A percentile compares a stretch with the other conserved stretches of the same genome.
Evolutionary conservation across 768 basidiomycete genomes (phyloP).

Genomic region (Serendipita sp.): DNA sequence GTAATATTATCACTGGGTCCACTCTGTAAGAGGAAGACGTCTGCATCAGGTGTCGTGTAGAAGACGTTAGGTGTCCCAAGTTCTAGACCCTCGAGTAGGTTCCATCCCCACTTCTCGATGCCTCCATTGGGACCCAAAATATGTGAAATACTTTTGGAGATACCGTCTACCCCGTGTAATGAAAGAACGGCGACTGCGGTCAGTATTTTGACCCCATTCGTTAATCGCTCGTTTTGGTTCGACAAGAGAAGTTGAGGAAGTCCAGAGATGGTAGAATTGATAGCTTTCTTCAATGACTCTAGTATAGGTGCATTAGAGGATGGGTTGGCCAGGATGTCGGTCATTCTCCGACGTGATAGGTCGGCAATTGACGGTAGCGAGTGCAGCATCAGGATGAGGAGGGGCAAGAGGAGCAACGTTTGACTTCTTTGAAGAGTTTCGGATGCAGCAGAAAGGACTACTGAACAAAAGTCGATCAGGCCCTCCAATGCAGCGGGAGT

Average conservation of each 20-base stretch:
- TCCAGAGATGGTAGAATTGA: slow-evolving; percentile 45
- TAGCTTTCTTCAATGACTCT: slow-evolving; percentile 44
- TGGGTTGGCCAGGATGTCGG: slow-evolving; percentile 27
- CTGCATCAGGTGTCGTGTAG: slow-evolving; percentile 29
- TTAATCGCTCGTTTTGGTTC: slow-evolving; percentile 17
- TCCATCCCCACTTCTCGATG: slow-evolving; percentile 88
- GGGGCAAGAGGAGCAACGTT: slow-evolving; percentile 49
- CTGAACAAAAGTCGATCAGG: slow-evolving; percentile 37
- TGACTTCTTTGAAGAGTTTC: slow-evolving; percentile 53
- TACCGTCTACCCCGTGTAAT: slow-evolving; percentile 13
- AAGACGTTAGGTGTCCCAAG: slow-evolving; percentile 33
- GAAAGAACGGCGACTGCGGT: not conserved
- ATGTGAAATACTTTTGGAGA: slow-evolving; percentile 38
- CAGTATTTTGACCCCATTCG: not conserved
- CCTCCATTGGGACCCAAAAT: slow-evolving; percentile 69
- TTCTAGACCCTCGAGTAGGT: slow-evolving; percentile 64
- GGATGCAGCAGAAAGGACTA: slow-evolving; percentile 37
- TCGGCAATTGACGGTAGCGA: slow-evolving; percentile 35
- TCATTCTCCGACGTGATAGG: slow-evolving; percentile 32
- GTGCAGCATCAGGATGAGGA: slow-evolving; percentile 57
- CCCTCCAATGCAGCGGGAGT: slow-evolving; percentile 47
- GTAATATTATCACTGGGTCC: slow-evolving; percentile 18
- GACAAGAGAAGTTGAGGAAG: slow-evolving; percentile 58
- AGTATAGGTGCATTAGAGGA: slow-evolving; percentile 32
- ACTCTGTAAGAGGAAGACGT: slow-evolving; percentile 39